phyloP scores from a whole-genome alignment of 1,284 basidiomycete species.

The Cryptococcus maquisensis region DNA sequence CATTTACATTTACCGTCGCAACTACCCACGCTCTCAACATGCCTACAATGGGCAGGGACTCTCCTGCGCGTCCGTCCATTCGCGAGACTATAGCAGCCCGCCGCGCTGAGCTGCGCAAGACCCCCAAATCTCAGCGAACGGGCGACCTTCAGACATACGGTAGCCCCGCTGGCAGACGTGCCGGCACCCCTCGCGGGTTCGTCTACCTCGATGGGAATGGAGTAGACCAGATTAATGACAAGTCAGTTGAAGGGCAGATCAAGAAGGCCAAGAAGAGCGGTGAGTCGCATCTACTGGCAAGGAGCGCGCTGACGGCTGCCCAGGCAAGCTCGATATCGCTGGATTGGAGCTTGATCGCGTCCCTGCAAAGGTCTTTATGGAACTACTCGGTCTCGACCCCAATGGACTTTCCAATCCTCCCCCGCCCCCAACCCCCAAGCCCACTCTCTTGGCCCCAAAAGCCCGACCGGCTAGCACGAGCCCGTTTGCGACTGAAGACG shows the following conservation, averaged over 20 bases:
- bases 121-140: conserved; percentile 9
- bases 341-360: conserved; percentile 30
- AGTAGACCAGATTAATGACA: conserved; percentile 21
- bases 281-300: conserved; percentile 14
- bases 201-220: not conserved
- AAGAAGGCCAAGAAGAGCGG: conserved; percentile 32
- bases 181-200: conserved; percentile 2
- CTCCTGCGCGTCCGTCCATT: conserved; percentile 17
- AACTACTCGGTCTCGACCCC: conserved; percentile 33
- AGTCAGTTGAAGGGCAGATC: conserved; percentile 31
- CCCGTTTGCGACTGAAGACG: conserved; percentile 3
- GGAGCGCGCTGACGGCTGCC: too few relatives aligned
- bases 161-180: not conserved
- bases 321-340: conserved; percentile 43
- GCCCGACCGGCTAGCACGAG: conserved; percentile 6
- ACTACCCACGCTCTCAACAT: not conserved
- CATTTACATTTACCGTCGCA: too few relatives aligned
- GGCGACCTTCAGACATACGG: not conserved
- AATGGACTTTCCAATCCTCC: conserved; percentile 31
- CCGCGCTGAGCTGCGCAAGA: conserved; percentile 26
- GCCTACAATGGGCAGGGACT: conserved; percentile 2
- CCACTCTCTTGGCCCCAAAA: not conserved
- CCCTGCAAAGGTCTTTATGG: conserved; percentile 40
- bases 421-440: conserved; percentile 3
- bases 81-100: conserved; percentile 41